These are phyloP conservation scores for Puccinia hordei DNA, from an alignment of 1,284 basidiomycete species.

Conservation along the genomic window DNA sequence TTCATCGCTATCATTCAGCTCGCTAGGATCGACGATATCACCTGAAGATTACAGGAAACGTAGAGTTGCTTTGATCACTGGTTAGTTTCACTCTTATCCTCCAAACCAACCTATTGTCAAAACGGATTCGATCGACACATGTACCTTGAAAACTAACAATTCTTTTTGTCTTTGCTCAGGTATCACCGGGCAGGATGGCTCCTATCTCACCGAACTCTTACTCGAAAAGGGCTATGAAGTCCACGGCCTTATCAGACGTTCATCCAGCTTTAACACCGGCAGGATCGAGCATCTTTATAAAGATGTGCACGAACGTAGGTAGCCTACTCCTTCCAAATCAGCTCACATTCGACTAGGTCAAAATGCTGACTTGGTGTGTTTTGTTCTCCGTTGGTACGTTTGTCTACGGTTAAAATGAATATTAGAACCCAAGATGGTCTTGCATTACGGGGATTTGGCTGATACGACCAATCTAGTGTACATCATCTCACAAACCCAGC, in stretches of 20 bases:
- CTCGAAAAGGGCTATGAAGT: slow-evolving; percentile 85
- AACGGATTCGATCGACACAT: no score
- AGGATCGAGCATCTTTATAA: slow-evolving; percentile 84
- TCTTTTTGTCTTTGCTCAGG: slow-evolving; percentile 62
- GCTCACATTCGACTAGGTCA: not conserved
- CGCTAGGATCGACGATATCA: slow-evolving; percentile 52
- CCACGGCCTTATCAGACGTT: slow-evolving; percentile 78
- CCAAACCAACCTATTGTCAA: no score
- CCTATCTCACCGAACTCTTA: slow-evolving; percentile 82
- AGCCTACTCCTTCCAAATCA: not conserved
- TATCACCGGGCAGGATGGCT: slow-evolving; percentile 88
- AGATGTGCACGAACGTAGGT: slow-evolving; percentile 71
- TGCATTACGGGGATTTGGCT: slow-evolving; percentile 81
- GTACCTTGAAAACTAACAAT: not conserved
- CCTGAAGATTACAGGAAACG: slow-evolving; percentile 77
- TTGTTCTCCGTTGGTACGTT: slow-evolving; percentile 40
- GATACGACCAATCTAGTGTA: slow-evolving; percentile 92
- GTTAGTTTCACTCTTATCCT: slow-evolving; percentile 61
- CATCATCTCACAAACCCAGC: slow-evolving; percentile 82
- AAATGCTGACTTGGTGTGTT: slow-evolving; percentile 55
- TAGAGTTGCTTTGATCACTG: slow-evolving; percentile 84
- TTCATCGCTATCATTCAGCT: not conserved
- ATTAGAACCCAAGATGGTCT: slow-evolving; percentile 74
- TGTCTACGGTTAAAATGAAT: not conserved
- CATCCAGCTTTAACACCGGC: slow-evolving; percentile 89